phyloP scores from a whole-genome alignment of 495 filamentous ascomycete genomes.

The Penicillium longicatenatum region DNA sequence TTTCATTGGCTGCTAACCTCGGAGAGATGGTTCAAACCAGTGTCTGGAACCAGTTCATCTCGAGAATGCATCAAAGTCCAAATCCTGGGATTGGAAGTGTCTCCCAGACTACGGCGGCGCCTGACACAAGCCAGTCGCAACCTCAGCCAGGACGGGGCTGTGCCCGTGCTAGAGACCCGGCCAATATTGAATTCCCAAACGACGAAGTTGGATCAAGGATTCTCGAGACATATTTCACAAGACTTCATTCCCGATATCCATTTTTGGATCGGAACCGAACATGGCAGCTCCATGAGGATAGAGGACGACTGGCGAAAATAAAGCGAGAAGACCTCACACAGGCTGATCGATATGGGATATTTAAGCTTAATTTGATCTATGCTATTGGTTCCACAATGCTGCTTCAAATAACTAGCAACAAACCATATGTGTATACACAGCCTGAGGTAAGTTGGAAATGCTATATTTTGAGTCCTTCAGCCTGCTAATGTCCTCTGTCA shows the following conservation, averaged over 20 bases:
- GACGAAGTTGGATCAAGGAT: constrained; percentile 51
- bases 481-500: constrained; percentile 9
- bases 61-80: constrained; percentile 33
- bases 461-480: not conserved
- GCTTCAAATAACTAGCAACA: constrained; percentile 42
- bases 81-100: constrained; percentile 5
- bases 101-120: constrained; percentile 3
- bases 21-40: constrained; percentile 58
- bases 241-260: constrained; percentile 51
- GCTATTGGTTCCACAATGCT: constrained; percentile 54
- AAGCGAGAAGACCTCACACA: constrained; percentile 43
- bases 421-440: constrained; percentile 46
- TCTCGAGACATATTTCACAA: constrained; percentile 47
- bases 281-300: constrained; percentile 46
- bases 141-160: constrained; percentile 8
- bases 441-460: constrained; percentile 37
- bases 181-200: constrained; percentile 48
- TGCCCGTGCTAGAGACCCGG: constrained; percentile 22
- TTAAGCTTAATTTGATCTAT: constrained; percentile 55
- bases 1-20: constrained; percentile 50
- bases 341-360: constrained; percentile 49
- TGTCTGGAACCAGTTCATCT: constrained; percentile 53
- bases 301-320: constrained; percentile 43
- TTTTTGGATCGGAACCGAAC: constrained; percentile 51
- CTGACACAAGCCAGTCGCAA: constrained; percentile 8